phyloP scores from a whole-genome alignment of 108 stramenopile species.

The Cyclotella kingstonii region DNA sequence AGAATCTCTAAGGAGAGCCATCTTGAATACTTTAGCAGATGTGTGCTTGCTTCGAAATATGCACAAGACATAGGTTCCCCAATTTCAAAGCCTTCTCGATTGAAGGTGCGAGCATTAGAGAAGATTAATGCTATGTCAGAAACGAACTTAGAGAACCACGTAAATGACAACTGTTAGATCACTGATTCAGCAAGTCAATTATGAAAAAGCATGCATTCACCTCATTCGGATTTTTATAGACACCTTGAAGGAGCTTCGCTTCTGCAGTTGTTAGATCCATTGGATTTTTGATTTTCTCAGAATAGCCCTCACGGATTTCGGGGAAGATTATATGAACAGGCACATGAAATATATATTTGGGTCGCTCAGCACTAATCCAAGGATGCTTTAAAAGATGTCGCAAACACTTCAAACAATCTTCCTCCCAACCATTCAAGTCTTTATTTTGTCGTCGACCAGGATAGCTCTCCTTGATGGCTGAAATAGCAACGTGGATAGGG shows the following conservation, averaged over 20 bases:
- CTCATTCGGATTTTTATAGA: slow-evolving; percentile 58
- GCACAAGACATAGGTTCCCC: slow-evolving; percentile 84
- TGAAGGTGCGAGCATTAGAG: slow-evolving; percentile 80
- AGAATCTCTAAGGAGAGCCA: slow-evolving; percentile 82
- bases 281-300: slow-evolving; percentile 68
- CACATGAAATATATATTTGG: slow-evolving; percentile 80
- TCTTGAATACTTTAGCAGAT: slow-evolving; percentile 75
- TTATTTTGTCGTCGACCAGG: slow-evolving; percentile 68
- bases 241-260: slow-evolving; percentile 73
- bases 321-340: slow-evolving; percentile 81
- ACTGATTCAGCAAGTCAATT: too few relatives aligned
- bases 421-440: slow-evolving; percentile 72
- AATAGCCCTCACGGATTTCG: slow-evolving; percentile 65
- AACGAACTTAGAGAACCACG: slow-evolving; percentile 66
- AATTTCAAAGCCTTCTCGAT: slow-evolving; percentile 74
- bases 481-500: slow-evolving; percentile 84
- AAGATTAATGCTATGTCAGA: slow-evolving; percentile 80
- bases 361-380: slow-evolving; percentile 55
- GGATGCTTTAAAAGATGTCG: slow-evolving; percentile 74
- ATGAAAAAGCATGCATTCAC: neutral
- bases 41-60: slow-evolving; percentile 84
- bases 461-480: slow-evolving; percentile 75
- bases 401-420: slow-evolving; percentile 63
- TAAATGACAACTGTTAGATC: too few relatives aligned
- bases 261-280: slow-evolving; percentile 91